A percentile compares a stretch with the other conserved stretches of the same genome.
Evolutionary conservation across 805 yeast genomes (phyloP).

Genomic region (Candida ponderosae): DNA sequence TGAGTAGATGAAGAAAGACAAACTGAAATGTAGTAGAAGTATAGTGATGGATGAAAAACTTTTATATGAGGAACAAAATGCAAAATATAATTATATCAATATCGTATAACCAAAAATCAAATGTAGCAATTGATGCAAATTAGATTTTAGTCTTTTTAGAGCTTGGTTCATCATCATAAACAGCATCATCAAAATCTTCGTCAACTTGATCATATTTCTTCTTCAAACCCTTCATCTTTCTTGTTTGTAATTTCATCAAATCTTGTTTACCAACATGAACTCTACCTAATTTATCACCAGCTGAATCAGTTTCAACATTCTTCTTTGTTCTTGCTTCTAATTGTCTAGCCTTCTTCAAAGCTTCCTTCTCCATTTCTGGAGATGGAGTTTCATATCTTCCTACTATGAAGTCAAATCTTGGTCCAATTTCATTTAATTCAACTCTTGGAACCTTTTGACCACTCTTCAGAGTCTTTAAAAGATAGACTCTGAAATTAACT

Average conservation of each 20-base stretch:
- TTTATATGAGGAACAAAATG: too few relatives aligned
- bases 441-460: slow-evolving; percentile 91
- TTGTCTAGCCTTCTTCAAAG: slow-evolving; percentile 72
- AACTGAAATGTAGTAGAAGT: too few relatives aligned
- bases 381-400: slow-evolving; percentile 81
- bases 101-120: too few relatives aligned
- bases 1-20: too few relatives aligned
- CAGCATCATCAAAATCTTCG: slow-evolving; percentile 46
- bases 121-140: too few relatives aligned
- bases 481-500: slow-evolving; percentile 86
- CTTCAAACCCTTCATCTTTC: slow-evolving; percentile 98
- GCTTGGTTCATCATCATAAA: slow-evolving; percentile 33
- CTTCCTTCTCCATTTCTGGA: slow-evolving; percentile 88
- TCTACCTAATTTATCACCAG: slow-evolving; percentile 97
- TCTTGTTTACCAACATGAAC: slow-evolving; percentile 96
- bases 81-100: too few relatives aligned
- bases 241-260: slow-evolving; percentile 79
- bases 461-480: slow-evolving; percentile 70
- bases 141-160: slow-evolving; percentile 19
- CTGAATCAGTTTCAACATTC: slow-evolving; percentile 76
- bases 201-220: slow-evolving; percentile 68
- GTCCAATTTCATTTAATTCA: slow-evolving; percentile 92
- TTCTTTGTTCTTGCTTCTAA: slow-evolving; percentile 76
- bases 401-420: slow-evolving; percentile 85
- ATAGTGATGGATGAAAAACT: too few relatives aligned